Conservation (phyloP, 2,329 filamentous ascomycete genomes). For the Alternaria burnsii region DNA sequence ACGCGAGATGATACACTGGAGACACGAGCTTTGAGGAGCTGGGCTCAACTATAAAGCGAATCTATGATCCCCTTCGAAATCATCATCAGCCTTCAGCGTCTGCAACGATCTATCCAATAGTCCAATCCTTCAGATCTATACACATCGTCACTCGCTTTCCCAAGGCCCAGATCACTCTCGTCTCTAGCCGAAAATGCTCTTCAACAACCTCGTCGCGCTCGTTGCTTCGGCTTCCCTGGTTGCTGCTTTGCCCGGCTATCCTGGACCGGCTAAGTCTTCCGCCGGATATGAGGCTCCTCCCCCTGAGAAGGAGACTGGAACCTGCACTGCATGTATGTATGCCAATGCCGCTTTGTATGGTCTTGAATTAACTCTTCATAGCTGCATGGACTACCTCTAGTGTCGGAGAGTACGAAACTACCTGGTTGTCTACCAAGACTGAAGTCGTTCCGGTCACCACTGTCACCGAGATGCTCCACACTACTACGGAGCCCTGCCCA, state of each 20-base stretch:
- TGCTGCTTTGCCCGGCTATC: constrained; percentile 23
- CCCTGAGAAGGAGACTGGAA: constrained; percentile 14
- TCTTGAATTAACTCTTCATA: constrained; percentile 4
- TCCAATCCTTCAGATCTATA: neutral
- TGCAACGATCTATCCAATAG: constrained; percentile 8
- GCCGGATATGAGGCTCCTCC: neutral
- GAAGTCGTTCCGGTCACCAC: constrained; percentile 26
- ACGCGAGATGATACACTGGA: neutral
- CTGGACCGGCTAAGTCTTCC: neutral
- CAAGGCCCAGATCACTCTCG: neutral
- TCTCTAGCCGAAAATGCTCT: constrained; percentile 26
- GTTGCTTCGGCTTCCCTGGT: constrained; percentile 27
- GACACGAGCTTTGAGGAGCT: neutral
- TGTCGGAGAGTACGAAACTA: constrained; percentile 14
- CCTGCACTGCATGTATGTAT: constrained; percentile 29
- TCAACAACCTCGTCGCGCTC: constrained; percentile 25
- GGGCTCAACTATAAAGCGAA: constrained; percentile 23
- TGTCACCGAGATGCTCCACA: constrained; percentile 17
- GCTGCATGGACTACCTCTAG: constrained; percentile 27
- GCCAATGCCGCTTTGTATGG: neutral
- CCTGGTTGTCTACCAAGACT: constrained; percentile 29
- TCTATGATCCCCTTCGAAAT: constrained; percentile 3
- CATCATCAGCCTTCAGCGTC: constrained; percentile 10
- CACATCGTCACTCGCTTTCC: neutral
- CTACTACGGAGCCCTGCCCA: constrained; percentile 19